phyloP scores from a whole-genome alignment of 805 yeast species.

The Lipomyces spencermartinsiae region DNA sequence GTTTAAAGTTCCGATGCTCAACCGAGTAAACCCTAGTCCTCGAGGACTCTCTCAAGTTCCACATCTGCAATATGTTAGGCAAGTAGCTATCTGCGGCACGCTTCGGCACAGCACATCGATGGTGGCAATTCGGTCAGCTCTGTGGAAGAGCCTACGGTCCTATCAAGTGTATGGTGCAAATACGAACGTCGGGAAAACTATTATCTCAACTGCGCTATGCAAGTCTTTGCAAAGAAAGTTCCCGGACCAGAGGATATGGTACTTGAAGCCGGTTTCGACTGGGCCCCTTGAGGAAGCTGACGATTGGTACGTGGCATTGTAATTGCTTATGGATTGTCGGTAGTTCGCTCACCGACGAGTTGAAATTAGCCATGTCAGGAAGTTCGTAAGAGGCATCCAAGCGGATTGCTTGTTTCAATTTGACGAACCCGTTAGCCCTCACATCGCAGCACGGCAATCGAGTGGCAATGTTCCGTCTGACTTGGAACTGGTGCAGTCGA shows the following conservation, averaged over 20 bases:
- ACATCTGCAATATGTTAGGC: not conserved
- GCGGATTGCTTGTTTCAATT: slow-evolving; percentile 4
- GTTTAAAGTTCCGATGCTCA: not conserved
- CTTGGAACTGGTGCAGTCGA: slow-evolving; percentile 2
- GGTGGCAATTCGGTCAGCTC: not conserved
- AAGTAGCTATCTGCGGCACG: too few species aligned
- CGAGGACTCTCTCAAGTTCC: not conserved
- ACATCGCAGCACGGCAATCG: slow-evolving; percentile 1
- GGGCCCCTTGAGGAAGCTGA: slow-evolving; percentile 39
- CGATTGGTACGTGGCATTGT: slow-evolving; percentile 13
- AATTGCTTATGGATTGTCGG: slow-evolving; percentile 10
- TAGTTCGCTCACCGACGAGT: not conserved
- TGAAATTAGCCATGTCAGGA: not conserved
- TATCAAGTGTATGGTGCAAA: slow-evolving; percentile 39
- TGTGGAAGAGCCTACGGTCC: slow-evolving; percentile 4
- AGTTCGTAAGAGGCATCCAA: not conserved
- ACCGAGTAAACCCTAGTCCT: not conserved
- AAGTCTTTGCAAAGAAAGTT: slow-evolving; percentile 5
- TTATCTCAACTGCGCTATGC: slow-evolving; percentile 36
- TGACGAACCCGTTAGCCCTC: slow-evolving; percentile 9
- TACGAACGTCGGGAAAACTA: slow-evolving; percentile 42
- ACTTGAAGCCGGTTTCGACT: slow-evolving; percentile 41
- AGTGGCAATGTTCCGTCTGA: not conserved
- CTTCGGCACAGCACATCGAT: not conserved
- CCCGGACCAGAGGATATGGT: slow-evolving; percentile 21